Evolutionary conservation across 2,329 filamentous ascomycete species (phyloP).

Genomic region (Fusarium subglutinans): DNA sequence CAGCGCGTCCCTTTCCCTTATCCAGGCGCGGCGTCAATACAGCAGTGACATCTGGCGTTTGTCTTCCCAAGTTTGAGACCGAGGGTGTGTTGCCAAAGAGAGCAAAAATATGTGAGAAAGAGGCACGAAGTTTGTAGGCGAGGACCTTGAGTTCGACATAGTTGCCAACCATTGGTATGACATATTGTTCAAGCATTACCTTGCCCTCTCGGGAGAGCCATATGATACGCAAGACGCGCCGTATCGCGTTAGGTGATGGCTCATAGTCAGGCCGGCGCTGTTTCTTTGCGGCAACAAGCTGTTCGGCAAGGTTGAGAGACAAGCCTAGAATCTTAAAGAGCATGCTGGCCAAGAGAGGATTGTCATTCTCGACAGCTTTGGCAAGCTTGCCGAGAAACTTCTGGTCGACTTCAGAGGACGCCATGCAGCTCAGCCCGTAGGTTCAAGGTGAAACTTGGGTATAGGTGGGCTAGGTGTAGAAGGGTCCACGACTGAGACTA

Average conservation of each 20-base stretch:
- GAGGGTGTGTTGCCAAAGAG: slow-evolving; percentile 92
- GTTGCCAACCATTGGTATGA: slow-evolving; percentile 83
- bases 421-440: slow-evolving; percentile 67
- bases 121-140: slow-evolving; percentile 89
- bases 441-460: slow-evolving; percentile 12
- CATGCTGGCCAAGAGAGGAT: slow-evolving; percentile 80
- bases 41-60: slow-evolving; percentile 57
- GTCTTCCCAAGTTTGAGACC: slow-evolving; percentile 69
- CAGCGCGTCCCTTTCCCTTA: slow-evolving; percentile 62
- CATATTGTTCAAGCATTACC: slow-evolving; percentile 85
- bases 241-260: slow-evolving; percentile 80
- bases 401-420: slow-evolving; percentile 95
- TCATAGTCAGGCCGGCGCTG: slow-evolving; percentile 82
- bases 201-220: slow-evolving; percentile 95
- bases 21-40: slow-evolving; percentile 48
- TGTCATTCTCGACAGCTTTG: slow-evolving; percentile 78
- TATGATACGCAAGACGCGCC: slow-evolving; percentile 87
- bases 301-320: slow-evolving; percentile 85
- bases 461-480: slow-evolving; percentile 26
- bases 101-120: slow-evolving; percentile 96
- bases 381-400: slow-evolving; percentile 94
- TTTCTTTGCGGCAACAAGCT: slow-evolving; percentile 84
- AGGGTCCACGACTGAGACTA: slow-evolving; percentile 32
- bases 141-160: slow-evolving; percentile 88
- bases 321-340: slow-evolving; percentile 92